Evolutionary conservation across 768 basidiomycete species (phyloP), one percentile per base, ranked within the genome.

Genomic region (Dioszegia aurantiaca): DNA sequence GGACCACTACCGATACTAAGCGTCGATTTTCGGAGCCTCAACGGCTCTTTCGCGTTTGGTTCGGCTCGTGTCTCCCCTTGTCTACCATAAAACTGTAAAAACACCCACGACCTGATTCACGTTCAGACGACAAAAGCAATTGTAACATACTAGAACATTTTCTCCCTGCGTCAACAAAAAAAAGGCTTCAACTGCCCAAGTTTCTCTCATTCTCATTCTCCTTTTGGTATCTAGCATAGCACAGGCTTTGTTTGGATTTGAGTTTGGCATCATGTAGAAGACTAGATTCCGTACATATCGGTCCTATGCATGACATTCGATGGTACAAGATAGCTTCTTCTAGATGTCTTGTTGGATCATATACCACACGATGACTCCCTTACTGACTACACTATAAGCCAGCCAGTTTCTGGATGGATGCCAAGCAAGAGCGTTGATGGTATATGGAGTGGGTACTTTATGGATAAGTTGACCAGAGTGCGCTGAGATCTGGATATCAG

Each of bases 1-100:
- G 55, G 67, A 78, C 59, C 84, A 87, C 80, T 86, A 86, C 83
- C 61, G 84, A 77, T 85, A 80, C 79, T 83, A 81, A 75, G 65
- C 74, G 66, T 27, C 51, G 21, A 23, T 40, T 3, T 27, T n/a
- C 17, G 19, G 40, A 53, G 51, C 51, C 51, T 53, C 51, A 53
- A 53, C 51, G 51, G 51, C 51, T 53, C 23, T 24, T 30, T 30
- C 39, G 36, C 51, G 37, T 23, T 40, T 36, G 19, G 31, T 30
- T 31, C 39, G n/a, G 33, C 33, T 9, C 24, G 8, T 27, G 33
- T 31, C 27, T 27, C 51, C 23, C 24, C 19, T 9, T 45, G 44
- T 45, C 41, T 12, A 9, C 8, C 19, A 21, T 11, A 45, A 45
- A 19, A 23, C 12, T 24, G 6, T 19, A 40, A 24, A 5, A 53